phyloP scores from a whole-genome alignment of 1,284 basidiomycete genomes.

The Hemileia vastatrix region DNA sequence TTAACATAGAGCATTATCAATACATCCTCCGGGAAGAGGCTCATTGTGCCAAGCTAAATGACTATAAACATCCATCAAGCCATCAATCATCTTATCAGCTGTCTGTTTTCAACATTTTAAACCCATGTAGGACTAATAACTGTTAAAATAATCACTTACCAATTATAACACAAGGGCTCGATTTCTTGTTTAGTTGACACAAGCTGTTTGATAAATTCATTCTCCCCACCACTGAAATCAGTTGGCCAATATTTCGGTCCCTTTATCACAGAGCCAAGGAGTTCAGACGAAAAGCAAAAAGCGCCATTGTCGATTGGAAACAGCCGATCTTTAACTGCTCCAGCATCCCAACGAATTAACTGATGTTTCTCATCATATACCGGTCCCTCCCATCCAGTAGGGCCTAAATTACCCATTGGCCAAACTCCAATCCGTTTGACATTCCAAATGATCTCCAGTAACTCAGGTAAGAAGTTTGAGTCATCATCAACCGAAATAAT shows the following conservation, averaged over 20 bases:
- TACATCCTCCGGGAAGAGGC: conserved; percentile 15
- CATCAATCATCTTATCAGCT: no score
- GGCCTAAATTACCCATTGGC: conserved; percentile 26
- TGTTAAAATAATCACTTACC: neutral
- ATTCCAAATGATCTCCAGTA: conserved; percentile 23
- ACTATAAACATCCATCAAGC: neutral
- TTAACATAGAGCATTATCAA: conserved; percentile 14
- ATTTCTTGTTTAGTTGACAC: conserved; percentile 22
- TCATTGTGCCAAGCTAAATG: conserved; percentile 24
- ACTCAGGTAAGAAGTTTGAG: conserved; percentile 22
- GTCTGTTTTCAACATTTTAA: no score
- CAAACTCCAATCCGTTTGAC: conserved; percentile 22
- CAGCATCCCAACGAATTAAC: conserved; percentile 21
- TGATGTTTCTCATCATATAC: conserved; percentile 18
- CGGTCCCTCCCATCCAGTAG: conserved; percentile 24
- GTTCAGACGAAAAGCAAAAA: conserved; percentile 17
- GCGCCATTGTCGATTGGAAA: conserved; percentile 23
- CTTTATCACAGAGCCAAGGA: conserved; percentile 1
- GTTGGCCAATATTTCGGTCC: conserved; percentile 23
- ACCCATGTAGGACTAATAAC: neutral
- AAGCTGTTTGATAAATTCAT: conserved; percentile 19
- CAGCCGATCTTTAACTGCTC: conserved; percentile 13
- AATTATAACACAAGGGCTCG: conserved; percentile 23
- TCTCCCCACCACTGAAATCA: conserved; percentile 23
- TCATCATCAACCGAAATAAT: conserved; percentile 25